Conservation (phyloP, 768 basidiomycete genomes). For the Strobilomyces echinocephalus region DNA sequence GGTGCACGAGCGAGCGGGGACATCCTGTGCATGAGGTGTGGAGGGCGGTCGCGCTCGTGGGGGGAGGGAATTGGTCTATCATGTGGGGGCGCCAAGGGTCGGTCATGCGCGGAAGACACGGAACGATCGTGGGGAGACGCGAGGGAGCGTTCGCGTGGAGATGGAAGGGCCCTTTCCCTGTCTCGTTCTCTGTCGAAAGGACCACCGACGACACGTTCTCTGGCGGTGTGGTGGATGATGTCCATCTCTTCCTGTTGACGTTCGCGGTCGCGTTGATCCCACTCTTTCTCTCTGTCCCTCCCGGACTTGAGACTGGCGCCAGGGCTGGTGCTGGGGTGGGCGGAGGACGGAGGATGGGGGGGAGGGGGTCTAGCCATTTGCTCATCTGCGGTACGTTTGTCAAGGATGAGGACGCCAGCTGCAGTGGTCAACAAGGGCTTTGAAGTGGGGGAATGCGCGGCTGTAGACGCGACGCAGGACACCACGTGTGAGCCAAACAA, state of each 20-base stretch:
- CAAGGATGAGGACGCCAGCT: conserved; percentile 26
- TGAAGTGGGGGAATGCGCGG: conserved; percentile 26
- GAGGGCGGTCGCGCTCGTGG: conserved; percentile 24
- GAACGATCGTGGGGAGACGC: conserved; percentile 23
- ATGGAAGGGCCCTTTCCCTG: conserved; percentile 20
- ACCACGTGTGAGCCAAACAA: conserved; percentile 4
- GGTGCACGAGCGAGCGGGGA: conserved; percentile 21
- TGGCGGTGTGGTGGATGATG: conserved; percentile 19
- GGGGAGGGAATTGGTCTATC: conserved; percentile 22
- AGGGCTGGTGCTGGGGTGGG: conserved; percentile 22
- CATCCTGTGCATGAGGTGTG: conserved; percentile 21
- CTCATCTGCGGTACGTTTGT: conserved; percentile 29
- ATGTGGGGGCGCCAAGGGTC: conserved; percentile 18
- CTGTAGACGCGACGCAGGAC: conserved; percentile 6
- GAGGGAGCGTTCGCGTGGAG: conserved; percentile 22
- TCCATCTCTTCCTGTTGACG: conserved; percentile 29
- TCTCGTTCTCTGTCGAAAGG: conserved; percentile 28
- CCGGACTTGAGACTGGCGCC: conserved; percentile 17
- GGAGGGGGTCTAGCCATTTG: conserved; percentile 24
- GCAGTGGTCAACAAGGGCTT: conserved; percentile 25
- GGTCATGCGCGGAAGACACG: conserved; percentile 18
- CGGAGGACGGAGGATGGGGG: conserved; percentile 12
- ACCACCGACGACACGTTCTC: conserved; percentile 20
- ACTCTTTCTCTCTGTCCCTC: conserved; percentile 27
- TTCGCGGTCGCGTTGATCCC: conserved; percentile 27